A percentile compares a stretch with the other conserved stretches of the same genome.
Evolutionary conservation across 2,329 filamentous ascomycete species (phyloP).

Genomic region (Ophiostoma sp.): DNA sequence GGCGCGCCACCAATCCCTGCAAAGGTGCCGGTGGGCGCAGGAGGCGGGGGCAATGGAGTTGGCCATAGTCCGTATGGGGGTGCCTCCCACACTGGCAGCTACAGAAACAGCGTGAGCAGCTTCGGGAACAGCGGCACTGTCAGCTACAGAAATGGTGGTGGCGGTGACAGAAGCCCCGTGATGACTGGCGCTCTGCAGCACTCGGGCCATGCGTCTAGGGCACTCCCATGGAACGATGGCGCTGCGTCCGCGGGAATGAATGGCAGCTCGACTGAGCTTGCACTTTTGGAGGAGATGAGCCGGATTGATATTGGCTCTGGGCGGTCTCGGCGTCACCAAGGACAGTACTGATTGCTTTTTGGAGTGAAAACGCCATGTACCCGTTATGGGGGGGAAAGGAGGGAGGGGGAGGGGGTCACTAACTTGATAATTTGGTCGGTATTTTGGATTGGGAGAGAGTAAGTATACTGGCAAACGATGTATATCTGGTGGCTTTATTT

Average conservation of each 20-base stretch:
- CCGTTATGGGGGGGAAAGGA: no score
- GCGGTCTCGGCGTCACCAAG: conserved; percentile 45
- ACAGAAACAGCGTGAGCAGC: conserved; percentile 11
- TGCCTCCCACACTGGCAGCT: conserved; percentile 8
- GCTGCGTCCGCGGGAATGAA: conserved; percentile 31
- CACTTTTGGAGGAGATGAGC: conserved; percentile 66
- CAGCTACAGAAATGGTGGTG: conserved; percentile 16
- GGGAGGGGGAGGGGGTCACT: no score
- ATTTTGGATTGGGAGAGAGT: no score
- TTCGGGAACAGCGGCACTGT: conserved; percentile 1
- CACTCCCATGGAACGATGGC: conserved; percentile 21
- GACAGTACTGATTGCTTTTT: conserved; percentile 19
- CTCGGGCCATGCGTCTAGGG: neutral
- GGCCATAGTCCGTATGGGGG: conserved; percentile 22
- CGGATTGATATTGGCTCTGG: conserved; percentile 61
- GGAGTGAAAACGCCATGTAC: no score
- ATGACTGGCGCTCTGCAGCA: conserved; percentile 33
- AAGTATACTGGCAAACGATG: neutral
- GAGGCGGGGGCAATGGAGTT: conserved; percentile 33
- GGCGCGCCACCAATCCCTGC: conserved; percentile 58
- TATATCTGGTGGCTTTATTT: neutral
- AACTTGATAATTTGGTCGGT: no score
- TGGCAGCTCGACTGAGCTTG: conserved; percentile 45
- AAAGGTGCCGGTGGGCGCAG: conserved; percentile 54
- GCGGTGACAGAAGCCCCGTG: conserved; percentile 26